phyloP scores from a whole-genome alignment of 352 stramenopile genomes.

The Globisporangium canariense region DNA sequence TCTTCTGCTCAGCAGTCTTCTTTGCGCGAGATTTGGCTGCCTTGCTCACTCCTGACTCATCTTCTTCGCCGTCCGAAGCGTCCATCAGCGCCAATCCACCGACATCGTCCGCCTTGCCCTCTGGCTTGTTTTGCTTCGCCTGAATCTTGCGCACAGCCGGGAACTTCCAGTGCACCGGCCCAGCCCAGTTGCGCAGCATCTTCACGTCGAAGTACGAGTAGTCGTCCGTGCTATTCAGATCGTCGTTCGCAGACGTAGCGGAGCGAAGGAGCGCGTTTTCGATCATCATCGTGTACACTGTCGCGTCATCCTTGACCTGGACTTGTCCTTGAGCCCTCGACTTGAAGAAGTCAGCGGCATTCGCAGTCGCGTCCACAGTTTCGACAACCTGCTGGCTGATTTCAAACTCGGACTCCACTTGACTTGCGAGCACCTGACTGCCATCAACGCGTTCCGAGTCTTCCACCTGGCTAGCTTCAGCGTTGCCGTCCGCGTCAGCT shows the following conservation, averaged over 20 bases:
- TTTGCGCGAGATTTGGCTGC: slow-evolving; percentile 19
- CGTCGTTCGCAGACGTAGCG: slow-evolving; percentile 37
- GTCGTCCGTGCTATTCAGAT: slow-evolving; percentile 44
- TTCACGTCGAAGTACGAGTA: slow-evolving; percentile 86
- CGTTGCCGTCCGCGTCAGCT: slow-evolving; percentile 8
- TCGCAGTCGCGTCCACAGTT: slow-evolving; percentile 23
- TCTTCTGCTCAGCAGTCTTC: slow-evolving; percentile 38
- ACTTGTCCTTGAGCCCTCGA: slow-evolving; percentile 38
- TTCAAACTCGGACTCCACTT: slow-evolving; percentile 10
- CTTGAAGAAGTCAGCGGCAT: slow-evolving; percentile 61
- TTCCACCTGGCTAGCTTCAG: slow-evolving; percentile 23
- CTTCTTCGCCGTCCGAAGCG: slow-evolving; percentile 27
- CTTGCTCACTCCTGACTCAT: slow-evolving; percentile 28
- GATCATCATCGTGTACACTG: slow-evolving; percentile 64
- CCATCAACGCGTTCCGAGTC: slow-evolving; percentile 33
- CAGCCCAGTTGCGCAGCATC: slow-evolving; percentile 79
- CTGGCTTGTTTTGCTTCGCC: slow-evolving; percentile 23
- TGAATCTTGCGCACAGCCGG: slow-evolving; percentile 49
- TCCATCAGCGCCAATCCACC: slow-evolving; percentile 27
- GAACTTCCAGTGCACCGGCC: slow-evolving; percentile 75
- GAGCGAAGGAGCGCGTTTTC: slow-evolving; percentile 72
- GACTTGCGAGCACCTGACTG: slow-evolving; percentile 8
- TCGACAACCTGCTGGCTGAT: background rate
- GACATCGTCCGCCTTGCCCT: slow-evolving; percentile 20
- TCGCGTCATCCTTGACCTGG: slow-evolving; percentile 48